Evolutionary conservation across 371 early-diverging fungal species (phyloP).

Genomic region (Enterospora canceri): DNA sequence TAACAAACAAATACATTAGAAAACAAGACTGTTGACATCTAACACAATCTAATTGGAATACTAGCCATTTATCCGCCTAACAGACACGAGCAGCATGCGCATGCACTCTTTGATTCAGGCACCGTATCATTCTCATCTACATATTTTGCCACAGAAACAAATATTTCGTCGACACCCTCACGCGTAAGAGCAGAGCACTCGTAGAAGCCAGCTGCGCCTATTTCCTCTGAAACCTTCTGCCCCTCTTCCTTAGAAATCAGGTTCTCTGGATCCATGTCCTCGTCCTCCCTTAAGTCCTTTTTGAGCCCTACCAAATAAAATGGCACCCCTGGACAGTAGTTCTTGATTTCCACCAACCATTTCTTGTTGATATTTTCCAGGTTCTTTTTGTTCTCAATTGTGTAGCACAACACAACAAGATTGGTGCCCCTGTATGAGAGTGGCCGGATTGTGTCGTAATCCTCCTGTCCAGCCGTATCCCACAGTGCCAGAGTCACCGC

Average conservation of each 20-base stretch:
- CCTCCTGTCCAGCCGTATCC: constrained; percentile 59
- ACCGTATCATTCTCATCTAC: constrained; percentile 28
- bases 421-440: constrained; percentile 56
- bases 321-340: constrained; percentile 53
- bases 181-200: constrained; percentile 56
- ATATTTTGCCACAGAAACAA: constrained; percentile 46
- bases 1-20: background rate
- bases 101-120: background rate
- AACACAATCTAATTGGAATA: background rate
- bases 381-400: constrained; percentile 56
- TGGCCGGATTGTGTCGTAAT: constrained; percentile 57
- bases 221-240: constrained; percentile 41
- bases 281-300: constrained; percentile 51
- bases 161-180: constrained; percentile 53
- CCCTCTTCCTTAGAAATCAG: constrained; percentile 51
- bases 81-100: background rate
- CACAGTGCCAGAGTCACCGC: constrained; percentile 56
- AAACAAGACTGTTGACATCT: background rate
- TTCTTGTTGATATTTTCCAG: constrained; percentile 54
- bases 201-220: constrained; percentile 48
- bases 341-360: constrained; percentile 57
- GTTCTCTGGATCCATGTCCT: constrained; percentile 17
- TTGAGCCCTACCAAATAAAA: constrained; percentile 56
- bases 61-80: background rate
- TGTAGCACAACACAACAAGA: constrained; percentile 56